Base-by-base conservation (phyloP, 805 yeast species). In the Starmerella riodocensis region DNA sequence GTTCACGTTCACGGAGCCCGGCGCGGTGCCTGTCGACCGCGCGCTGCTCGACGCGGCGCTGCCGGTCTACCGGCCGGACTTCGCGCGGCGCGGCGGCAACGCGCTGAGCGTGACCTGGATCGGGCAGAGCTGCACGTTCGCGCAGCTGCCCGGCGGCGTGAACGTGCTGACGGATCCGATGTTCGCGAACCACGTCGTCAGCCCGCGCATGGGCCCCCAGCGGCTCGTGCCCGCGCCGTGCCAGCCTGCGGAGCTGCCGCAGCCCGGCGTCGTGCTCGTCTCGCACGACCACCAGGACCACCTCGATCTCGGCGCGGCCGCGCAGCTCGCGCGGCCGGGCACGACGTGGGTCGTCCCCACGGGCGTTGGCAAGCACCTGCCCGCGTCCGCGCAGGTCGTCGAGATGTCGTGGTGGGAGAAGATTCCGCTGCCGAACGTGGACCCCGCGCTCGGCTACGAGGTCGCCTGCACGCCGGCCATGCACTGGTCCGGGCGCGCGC, bases 231-330 rank as follows among this genome's bases (percentile, higher is more conserved):
- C 76, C n/a, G 63, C 82, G 14, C 94, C 96, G 0, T 71, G 83
- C 59, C 46, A 63, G 12, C 54, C 80, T 9, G 67, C 68, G 1
- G 76, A 76, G 16, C 66, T 86, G 11, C 80, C 84, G 9, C 58
- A 62, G 29, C 79, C 85, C 0, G 76, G 83, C 46, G 72, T 76
- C 40, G 76, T 84, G 1, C 54, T 88, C 17, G 93, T 88, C 0
- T 79, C 93, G 2, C 97, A 88, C 56, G 86, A 88, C 55, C 97
- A 88, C 53, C 97, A 96, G 1, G 97, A 88, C 58, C 97, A 88
- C 61, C 60, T 88, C 32, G 97, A 88, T 52, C 63, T 70, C 40
- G 73, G 66, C 23, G 64, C 80, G 8, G 71, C 76, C 13, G 50
- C 50, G 13, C 39, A 53, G 26, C 60, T 78, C n/a, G 19, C 25